Evolutionary conservation across 2,329 filamentous ascomycete species (phyloP), one percentile per base, ranked within the genome.

Genomic region (Venturia effusa): DNA sequence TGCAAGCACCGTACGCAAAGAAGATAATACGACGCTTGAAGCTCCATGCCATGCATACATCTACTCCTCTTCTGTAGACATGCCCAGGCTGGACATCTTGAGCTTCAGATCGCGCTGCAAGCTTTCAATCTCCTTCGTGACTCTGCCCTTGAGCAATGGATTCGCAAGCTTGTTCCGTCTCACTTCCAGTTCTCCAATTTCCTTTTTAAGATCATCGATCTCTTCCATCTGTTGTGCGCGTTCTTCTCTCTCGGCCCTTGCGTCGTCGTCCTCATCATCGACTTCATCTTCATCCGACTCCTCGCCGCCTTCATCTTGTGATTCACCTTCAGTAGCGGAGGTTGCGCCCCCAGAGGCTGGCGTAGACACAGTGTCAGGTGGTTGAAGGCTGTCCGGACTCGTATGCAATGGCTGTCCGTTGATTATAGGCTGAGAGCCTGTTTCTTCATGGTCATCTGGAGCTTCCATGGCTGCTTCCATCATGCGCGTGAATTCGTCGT

Each of bases 81-180:
- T 34, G 4, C 64, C 64, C 32, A 65, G 24, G 19, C 54, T 41
- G n/a, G 51, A 41, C 19, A 64, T 24, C 74, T 84, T 84, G 61
- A 83, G 71, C 65, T 81, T 77, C 67, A 84, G 70, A 67, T 84
- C 80, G n/a, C 77, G 75, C 71, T 80, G 79, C 63, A 84, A 71
- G 63, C 76, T 79, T 34, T 78, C 74, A 57, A 84, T 75, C 65
- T 78, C 81, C 54, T 76, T 75, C 68, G 78, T 73, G 63, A 81
- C 72, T 64, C 82, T 75, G 67, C 77, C 74, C 71, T 77, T 79
- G 67, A 84, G 73, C 65, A 85, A 75, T 15, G 71, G 71, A 66
- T 83, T 83, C 24, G 70, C 73, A 66, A 78, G 74, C 34, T 74
- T 75, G 57, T 78, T 75, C 66, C 77, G 74, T 62, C 77, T 74